phyloP scores from a whole-genome alignment of 2,329 filamentous ascomycete genomes.

The Blastomyces emzantsi region DNA sequence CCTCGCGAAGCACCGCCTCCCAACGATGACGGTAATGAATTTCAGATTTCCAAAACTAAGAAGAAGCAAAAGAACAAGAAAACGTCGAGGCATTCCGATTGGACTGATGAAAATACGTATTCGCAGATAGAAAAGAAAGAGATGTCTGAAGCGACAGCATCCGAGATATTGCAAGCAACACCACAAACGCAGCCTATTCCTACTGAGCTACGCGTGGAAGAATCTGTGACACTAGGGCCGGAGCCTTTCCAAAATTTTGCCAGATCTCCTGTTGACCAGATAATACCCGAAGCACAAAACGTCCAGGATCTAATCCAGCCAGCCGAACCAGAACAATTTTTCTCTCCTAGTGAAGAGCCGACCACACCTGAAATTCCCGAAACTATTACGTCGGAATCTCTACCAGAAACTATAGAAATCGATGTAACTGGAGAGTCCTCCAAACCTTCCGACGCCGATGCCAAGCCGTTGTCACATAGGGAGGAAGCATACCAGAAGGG shows the following conservation, averaged over 20 bases:
- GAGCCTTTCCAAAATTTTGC: neutral
- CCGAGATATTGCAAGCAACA: neutral
- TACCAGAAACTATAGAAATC: neutral
- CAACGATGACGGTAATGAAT: slow-evolving; percentile 38
- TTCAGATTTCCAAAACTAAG: slow-evolving; percentile 35
- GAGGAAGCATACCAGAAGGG: neutral
- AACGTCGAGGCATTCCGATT: slow-evolving; percentile 32
- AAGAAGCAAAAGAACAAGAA: slow-evolving; percentile 28
- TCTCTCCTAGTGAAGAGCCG: neutral
- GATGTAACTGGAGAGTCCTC: neutral
- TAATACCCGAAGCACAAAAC: neutral
- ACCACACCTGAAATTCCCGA: neutral
- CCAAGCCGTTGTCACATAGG: neutral
- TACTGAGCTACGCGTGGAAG: neutral
- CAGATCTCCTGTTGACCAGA: neutral
- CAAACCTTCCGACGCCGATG: neutral
- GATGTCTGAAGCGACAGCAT: slow-evolving; percentile 1
- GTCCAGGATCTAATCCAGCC: neutral
- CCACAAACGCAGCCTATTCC: neutral
- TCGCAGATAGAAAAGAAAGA: slow-evolving; percentile 35
- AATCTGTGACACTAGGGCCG: neutral
- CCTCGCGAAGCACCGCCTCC: slow-evolving; percentile 20
- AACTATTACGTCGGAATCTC: neutral
- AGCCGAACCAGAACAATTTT: neutral
- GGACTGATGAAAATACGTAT: slow-evolving; percentile 38